Percentiles rank a stretch among this genome's conserved stretches.
phyloP scores from a whole-genome alignment of 495 filamentous ascomycete genomes.

The Clohesyomyces aquaticus region DNA sequence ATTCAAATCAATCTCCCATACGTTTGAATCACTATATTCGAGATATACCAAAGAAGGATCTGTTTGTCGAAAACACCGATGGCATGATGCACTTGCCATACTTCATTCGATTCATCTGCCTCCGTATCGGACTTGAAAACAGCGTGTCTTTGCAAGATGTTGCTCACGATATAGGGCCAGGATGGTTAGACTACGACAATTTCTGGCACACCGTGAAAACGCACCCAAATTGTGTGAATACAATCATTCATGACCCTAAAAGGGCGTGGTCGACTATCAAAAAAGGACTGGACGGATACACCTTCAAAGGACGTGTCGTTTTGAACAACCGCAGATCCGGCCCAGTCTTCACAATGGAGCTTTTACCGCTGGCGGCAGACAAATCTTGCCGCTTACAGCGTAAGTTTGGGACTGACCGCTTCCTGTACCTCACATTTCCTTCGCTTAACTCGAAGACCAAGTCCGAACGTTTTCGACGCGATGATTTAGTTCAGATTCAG shows the following conservation, averaged over 20 bases:
- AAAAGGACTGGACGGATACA: slow-evolving; percentile 31
- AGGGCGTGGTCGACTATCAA: slow-evolving; percentile 32
- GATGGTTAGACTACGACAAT: slow-evolving; percentile 12
- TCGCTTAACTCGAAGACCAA: slow-evolving; percentile 13
- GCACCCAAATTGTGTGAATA: not conserved
- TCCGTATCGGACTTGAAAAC: slow-evolving; percentile 15
- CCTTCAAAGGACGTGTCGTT: slow-evolving; percentile 35
- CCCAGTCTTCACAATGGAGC: slow-evolving; percentile 36
- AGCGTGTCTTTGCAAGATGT: slow-evolving; percentile 5
- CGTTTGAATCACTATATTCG: slow-evolving; percentile 26
- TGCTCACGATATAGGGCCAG: not conserved
- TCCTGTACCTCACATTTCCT: slow-evolving; percentile 41
- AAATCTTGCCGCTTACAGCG: slow-evolving; percentile 41
- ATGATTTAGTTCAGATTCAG: slow-evolving; percentile 21
- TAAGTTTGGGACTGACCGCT: slow-evolving; percentile 39
- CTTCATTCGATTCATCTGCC: slow-evolving; percentile 30
- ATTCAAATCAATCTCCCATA: not conserved
- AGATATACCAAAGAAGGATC: slow-evolving; percentile 26
- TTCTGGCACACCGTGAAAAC: slow-evolving; percentile 18
- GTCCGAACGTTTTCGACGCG: slow-evolving; percentile 16
- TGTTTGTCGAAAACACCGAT: slow-evolving; percentile 25
- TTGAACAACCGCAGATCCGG: slow-evolving; percentile 24
- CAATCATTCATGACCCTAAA: not conserved
- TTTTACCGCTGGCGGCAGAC: slow-evolving; percentile 35
- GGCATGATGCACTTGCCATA: slow-evolving; percentile 18